These are phyloP conservation scores for Ramicandelaber brevisporus DNA, from an alignment of 192 early-diverging fungal species.

Conservation along the genomic window DNA sequence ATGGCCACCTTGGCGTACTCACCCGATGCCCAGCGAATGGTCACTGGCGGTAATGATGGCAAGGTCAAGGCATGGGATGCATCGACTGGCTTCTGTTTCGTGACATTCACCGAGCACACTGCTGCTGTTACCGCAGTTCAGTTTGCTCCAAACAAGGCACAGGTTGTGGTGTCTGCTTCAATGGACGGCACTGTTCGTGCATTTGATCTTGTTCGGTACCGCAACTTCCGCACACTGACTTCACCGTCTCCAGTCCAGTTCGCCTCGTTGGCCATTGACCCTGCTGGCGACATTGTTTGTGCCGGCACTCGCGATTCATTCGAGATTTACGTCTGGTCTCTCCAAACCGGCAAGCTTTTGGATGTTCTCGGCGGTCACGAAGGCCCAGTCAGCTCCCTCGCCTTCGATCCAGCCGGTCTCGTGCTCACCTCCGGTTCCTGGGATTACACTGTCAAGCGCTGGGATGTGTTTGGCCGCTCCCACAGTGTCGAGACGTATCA, in stretches of 20 bases:
- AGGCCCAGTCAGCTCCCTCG: constrained; percentile 63
- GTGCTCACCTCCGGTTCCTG: constrained; percentile 69
- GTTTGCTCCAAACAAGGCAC: constrained; percentile 71
- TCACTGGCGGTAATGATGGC: constrained; percentile 87
- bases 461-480: constrained; percentile 83
- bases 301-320: constrained; percentile 85
- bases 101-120: constrained; percentile 86
- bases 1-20: constrained; percentile 78
- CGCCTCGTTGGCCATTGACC: constrained; percentile 74
- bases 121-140: constrained; percentile 54
- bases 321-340: constrained; percentile 95
- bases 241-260: constrained; percentile 92
- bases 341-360: constrained; percentile 93
- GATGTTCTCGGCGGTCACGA: constrained; percentile 86
- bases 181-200: constrained; percentile 98
- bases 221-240: constrained; percentile 96
- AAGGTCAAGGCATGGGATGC: constrained; percentile 99
- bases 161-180: constrained; percentile 81
- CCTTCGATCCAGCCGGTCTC: constrained; percentile 65
- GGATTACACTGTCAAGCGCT: constrained; percentile 71
- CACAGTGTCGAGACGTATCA: constrained; percentile 49
- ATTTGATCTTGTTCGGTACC: constrained; percentile 87
- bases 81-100: constrained; percentile 86
- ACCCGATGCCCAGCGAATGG: constrained; percentile 77
- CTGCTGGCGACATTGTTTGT: constrained; percentile 88